Conservation (phyloP, 148 eudicot species). For the Pharnaceum exiguum region DNA sequence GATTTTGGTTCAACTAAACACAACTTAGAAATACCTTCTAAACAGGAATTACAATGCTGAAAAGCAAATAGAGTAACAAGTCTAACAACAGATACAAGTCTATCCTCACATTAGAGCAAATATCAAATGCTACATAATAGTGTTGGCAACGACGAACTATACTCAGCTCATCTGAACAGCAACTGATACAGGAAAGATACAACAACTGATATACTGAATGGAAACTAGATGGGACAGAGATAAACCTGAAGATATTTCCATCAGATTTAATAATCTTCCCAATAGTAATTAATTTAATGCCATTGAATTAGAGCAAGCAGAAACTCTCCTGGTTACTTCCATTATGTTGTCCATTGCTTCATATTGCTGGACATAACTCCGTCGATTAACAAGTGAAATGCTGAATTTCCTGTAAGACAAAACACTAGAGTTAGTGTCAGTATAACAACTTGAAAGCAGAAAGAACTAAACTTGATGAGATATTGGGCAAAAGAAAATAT, state of each 20-base stretch:
- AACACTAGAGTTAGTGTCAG: background rate
- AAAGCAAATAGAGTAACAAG: conserved; percentile 1
- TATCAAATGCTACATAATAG: conserved; percentile 28
- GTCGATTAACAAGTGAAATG: background rate
- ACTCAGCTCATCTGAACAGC: conserved; percentile 38
- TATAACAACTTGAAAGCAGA: background rate
- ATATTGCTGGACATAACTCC: background rate
- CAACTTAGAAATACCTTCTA: conserved; percentile 3
- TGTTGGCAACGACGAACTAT: conserved; percentile 29
- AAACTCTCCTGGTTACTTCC: conserved; percentile 20
- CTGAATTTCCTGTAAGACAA: conserved; percentile 5
- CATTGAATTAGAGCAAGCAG: conserved; percentile 33
- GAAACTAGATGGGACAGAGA: conserved; percentile 21
- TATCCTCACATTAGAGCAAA: conserved; percentile 24
- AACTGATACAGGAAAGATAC: conserved; percentile 11
- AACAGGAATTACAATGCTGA: background rate
- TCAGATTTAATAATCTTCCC: conserved; percentile 56
- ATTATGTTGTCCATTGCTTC: background rate
- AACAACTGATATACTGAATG: conserved; percentile 27
- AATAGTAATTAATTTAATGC: conserved; percentile 30
- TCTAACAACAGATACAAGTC: conserved; percentile 22
- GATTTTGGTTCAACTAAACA: conserved; percentile 2
- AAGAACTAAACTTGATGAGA: background rate
- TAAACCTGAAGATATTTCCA: conserved; percentile 41
- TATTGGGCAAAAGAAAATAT: conserved; percentile 1